Conservation (phyloP, 129 eudicot genomes). For the Flaveria ramosissima region DNA sequence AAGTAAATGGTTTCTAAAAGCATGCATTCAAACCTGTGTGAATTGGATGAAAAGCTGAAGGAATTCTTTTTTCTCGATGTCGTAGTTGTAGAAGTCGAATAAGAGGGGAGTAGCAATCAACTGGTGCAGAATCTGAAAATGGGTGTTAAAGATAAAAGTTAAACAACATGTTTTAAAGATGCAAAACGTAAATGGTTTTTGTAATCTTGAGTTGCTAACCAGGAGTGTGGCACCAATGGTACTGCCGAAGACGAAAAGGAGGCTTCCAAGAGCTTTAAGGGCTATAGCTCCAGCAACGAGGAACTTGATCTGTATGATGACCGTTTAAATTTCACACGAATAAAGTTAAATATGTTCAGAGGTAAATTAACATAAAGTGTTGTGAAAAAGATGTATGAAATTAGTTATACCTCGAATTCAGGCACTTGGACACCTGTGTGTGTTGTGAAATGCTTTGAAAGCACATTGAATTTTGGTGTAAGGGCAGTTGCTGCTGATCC, state of each 20-base stretch:
- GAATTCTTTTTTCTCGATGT: slow-evolving; percentile 69
- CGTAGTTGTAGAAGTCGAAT: slow-evolving; percentile 93
- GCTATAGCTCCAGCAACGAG: slow-evolving; percentile 69
- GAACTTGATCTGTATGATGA: slow-evolving; percentile 55
- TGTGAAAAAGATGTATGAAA: not conserved
- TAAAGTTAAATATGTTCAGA: not conserved
- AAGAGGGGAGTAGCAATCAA: slow-evolving; percentile 65
- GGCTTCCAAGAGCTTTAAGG: slow-evolving; percentile 72
- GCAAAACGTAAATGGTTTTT: not conserved
- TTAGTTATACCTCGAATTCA: slow-evolving; percentile 53
- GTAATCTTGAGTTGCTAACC: slow-evolving; percentile 41
- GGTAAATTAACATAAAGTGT: not conserved
- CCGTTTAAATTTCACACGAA: not conserved
- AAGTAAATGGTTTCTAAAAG: not conserved
- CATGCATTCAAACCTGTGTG: slow-evolving; percentile 49
- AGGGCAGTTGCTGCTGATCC: slow-evolving; percentile 76
- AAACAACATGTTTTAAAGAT: not conserved
- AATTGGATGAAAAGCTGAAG: slow-evolving; percentile 71
- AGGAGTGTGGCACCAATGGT: slow-evolving; percentile 75
- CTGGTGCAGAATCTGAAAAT: slow-evolving; percentile 68
- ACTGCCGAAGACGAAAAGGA: slow-evolving; percentile 73
- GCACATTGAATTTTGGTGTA: slow-evolving; percentile 57
- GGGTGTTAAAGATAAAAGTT: not conserved
- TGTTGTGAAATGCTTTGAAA: slow-evolving; percentile 61
- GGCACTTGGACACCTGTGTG: slow-evolving; percentile 76